Base-by-base conservation (phyloP, 2,329 filamentous ascomycete species). In the Chaetothyriales sp. region DNA sequence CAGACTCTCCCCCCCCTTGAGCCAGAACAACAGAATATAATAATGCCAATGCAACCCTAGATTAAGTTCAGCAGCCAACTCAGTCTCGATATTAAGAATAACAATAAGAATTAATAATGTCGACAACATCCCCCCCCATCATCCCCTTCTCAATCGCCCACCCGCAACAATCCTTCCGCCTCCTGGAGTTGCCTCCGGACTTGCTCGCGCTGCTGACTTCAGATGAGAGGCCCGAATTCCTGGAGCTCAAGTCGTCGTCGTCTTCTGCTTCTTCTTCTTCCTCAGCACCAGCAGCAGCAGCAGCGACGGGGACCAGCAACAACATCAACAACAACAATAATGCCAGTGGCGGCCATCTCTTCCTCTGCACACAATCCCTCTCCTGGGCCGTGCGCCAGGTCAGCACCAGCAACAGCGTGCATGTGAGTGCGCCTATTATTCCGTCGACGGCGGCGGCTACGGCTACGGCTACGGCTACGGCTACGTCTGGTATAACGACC, bases 381-480 rank as follows among this genome's bases (percentile, higher is more conserved):
- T 79, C 78, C 9, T 83, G 74, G 66, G 71, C 74, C 52, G 65
- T 82, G 48, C 77, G 78, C 57, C 78, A 82, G 63, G 78, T 82
- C 49, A 78, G 79, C 58, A 81, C 79, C 15, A 81, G 79, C 22
- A 83, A 83, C 57, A 78, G 76, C 36, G 69, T 82, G 51, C 76
- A 77, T 63, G 61, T 81, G 39, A 66, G 77, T 20, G 18, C 10
- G 9, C 45, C 45, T 18, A 18, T 28, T 25, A 32, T 15, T 10
- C 45, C n/a, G n/a, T n/a, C n/a, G n/a, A n/a, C n/a, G n/a, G n/a
- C n/a, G n/a, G n/a, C n/a, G n/a, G n/a, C 22, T 32, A 43, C 20
- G 42, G 44, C 44, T 20, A 12, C 18, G 8, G 5, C 20, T 36
- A 8, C 18, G 12, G 4, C 48, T 19, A 10, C 19, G 18, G 9